phyloP scores from a whole-genome alignment of 495 filamentous ascomycete genomes.

The Penicillium angulare region DNA sequence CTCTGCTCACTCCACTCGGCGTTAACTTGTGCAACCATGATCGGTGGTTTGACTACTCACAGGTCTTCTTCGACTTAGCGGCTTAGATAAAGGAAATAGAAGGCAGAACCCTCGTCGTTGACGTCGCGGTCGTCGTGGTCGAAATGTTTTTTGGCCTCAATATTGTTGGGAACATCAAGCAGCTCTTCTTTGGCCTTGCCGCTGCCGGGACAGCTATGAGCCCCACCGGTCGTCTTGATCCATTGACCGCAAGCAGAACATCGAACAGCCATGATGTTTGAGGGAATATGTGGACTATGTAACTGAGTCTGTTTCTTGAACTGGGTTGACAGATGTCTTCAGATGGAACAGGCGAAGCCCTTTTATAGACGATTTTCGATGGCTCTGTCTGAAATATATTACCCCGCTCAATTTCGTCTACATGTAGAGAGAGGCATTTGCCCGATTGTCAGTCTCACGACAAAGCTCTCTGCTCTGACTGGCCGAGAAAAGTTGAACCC shows the following conservation, averaged over 20 bases:
- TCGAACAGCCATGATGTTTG: conserved; percentile 3
- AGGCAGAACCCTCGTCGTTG: not conserved
- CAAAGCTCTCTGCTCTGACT: too few species aligned
- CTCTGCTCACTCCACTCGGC: too few species aligned
- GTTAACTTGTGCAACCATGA: too few species aligned
- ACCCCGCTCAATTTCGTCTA: too few species aligned
- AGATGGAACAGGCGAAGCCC: not conserved
- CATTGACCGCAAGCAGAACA: conserved; percentile 3
- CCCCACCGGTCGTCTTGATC: conserved; percentile 1
- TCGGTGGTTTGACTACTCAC: not conserved
- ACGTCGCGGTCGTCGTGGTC: not conserved
- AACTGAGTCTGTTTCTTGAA: not conserved
- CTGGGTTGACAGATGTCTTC: not conserved
- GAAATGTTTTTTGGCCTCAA: not conserved
- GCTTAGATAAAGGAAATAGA: not conserved
- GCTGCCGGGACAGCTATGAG: not conserved
- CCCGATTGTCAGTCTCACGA: too few species aligned
- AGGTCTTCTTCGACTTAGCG: not conserved
- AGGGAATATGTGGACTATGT: not conserved
- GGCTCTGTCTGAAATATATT: not conserved
- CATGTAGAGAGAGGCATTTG: too few species aligned
- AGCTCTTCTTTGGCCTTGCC: not conserved
- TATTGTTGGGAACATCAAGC: not conserved
- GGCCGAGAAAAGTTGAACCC: too few species aligned
- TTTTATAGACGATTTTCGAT: not conserved